phyloP scores from a whole-genome alignment of 169 alveolate genomes.

The Cytauxzoon felis region DNA sequence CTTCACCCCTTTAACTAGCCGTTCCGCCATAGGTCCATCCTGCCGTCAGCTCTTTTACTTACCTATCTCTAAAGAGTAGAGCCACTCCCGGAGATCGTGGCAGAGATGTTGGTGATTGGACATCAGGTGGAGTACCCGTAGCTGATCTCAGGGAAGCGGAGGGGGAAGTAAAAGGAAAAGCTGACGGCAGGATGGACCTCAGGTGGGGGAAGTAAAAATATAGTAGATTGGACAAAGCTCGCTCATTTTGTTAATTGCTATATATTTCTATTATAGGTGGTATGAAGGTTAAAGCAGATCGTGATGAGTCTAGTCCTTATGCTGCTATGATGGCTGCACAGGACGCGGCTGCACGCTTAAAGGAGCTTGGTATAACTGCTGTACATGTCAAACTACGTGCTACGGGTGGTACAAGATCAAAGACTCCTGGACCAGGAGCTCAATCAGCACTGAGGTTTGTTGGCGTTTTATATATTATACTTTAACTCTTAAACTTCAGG shows the following conservation, averaged over 20 bases:
- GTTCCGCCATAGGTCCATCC: too few species aligned
- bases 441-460: slow-evolving; percentile 92
- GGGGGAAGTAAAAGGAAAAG: too few species aligned
- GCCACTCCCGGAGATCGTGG: too few species aligned
- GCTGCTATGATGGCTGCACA: slow-evolving; percentile 99
- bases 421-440: slow-evolving; percentile 99
- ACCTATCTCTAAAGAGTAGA: too few species aligned
- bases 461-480: not conserved
- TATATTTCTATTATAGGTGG: slow-evolving; percentile 81
- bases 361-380: slow-evolving; percentile 97
- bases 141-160: too few species aligned
- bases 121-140: too few species aligned
- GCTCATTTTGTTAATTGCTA: not conserved
- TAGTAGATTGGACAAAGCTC: not conserved
- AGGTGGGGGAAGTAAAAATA: not conserved
- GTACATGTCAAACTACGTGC: slow-evolving; percentile 98
- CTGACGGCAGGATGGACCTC: too few species aligned
- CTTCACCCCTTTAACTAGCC: not conserved
- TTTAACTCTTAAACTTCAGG: slow-evolving; percentile 61
- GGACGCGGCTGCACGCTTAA: slow-evolving; percentile 94
- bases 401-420: slow-evolving; percentile 95
- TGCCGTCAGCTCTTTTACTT: too few species aligned
- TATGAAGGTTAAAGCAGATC: slow-evolving; percentile 99
- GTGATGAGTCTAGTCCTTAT: slow-evolving; percentile 99
- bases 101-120: too few species aligned